Evolutionary conservation across 257 asterid genomes (phyloP).

Genomic region (Fraxinus excelsior): DNA sequence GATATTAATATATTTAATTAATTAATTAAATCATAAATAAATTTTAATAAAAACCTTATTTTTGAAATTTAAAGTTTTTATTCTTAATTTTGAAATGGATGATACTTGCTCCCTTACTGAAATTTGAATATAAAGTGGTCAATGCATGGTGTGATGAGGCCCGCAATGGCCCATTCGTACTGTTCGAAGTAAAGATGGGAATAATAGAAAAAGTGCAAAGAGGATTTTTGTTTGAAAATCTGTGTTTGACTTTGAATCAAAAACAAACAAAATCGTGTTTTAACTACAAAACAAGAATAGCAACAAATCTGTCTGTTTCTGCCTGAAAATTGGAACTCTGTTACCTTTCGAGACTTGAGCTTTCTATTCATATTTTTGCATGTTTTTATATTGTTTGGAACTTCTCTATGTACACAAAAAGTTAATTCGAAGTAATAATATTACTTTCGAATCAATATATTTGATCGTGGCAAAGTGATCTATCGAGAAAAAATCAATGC

Average conservation of each 20-base stretch:
- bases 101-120: no score
- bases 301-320: conserved; percentile 1
- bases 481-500: no score
- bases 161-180: background rate
- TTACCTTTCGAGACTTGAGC: conserved; percentile 18
- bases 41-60: no score
- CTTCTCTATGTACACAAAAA: no score
- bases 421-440: background rate
- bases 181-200: background rate
- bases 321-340: conserved; percentile 7
- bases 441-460: no score
- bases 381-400: background rate
- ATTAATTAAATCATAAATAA: no score
- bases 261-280: background rate
- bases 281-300: background rate
- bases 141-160: background rate
- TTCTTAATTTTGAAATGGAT: no score
- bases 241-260: conserved; percentile 19
- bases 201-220: background rate
- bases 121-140: background rate
- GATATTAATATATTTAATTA: no score
- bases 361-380: background rate
- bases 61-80: no score
- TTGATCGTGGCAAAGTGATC: no score
- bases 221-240: background rate